These are phyloP conservation scores for Dichomitus squalens DNA, from an alignment of 1,284 basidiomycete genomes.

Conservation along the genomic window DNA sequence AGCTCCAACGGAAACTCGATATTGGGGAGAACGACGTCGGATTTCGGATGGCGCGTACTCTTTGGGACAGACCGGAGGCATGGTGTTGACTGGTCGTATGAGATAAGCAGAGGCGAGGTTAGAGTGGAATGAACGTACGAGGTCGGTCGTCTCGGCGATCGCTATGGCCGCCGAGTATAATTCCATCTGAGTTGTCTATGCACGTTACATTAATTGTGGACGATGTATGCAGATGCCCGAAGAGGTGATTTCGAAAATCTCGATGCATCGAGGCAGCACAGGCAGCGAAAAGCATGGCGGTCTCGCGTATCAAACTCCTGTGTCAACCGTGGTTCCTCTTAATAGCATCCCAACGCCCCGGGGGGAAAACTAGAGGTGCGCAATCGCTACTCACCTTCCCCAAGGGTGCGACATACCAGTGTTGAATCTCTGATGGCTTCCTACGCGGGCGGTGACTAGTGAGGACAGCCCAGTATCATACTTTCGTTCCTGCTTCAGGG, in stretches of 20 bases:
- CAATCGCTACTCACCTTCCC: not conserved
- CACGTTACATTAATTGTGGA: conserved; percentile 1
- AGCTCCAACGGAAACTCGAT: not conserved
- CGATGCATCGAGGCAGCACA: not conserved
- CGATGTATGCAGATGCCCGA: not conserved
- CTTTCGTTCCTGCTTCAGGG: conserved; percentile 3
- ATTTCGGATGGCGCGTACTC: conserved; percentile 16
- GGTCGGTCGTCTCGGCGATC: conserved; percentile 5
- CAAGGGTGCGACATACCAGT: not conserved
- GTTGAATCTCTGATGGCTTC: not conserved
- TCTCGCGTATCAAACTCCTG: conserved; percentile 12
- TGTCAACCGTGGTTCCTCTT: not conserved
- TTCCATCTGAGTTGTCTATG: too few relatives aligned
- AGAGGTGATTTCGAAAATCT: not conserved
- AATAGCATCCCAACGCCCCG: not conserved
- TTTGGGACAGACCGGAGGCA: conserved; percentile 16
- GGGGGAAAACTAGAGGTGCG: conserved; percentile 3
- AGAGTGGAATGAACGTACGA: conserved; percentile 6
- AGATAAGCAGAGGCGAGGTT: conserved; percentile 4
- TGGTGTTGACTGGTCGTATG: not conserved
- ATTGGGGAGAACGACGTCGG: conserved; percentile 17
- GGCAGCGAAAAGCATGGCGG: not conserved
- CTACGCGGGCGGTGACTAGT: not conserved
- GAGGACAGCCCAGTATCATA: not conserved
- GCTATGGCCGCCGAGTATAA: not conserved